Evolutionary conservation across 345 rosid genomes (phyloP).

Genomic region (Hibiscus syriacus): DNA sequence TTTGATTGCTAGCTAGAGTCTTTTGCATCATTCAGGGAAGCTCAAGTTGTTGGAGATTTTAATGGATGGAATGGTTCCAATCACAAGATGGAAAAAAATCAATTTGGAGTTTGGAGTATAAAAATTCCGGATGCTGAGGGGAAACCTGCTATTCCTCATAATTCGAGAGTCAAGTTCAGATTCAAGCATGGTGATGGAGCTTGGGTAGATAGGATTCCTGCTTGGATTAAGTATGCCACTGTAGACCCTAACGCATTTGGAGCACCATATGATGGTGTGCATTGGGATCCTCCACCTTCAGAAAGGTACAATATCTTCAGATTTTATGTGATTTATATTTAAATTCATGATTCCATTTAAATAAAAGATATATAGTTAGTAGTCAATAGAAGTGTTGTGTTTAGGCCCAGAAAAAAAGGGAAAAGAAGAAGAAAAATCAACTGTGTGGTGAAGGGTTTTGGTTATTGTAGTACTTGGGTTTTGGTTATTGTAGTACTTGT

Average conservation of each 20-base stretch:
- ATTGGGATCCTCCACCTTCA: constrained; percentile 64
- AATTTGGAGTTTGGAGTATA: constrained; percentile 74
- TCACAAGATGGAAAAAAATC: constrained; percentile 64
- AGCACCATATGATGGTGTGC: constrained; percentile 72
- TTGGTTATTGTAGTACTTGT: too few species aligned
- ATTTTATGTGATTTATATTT: not conserved
- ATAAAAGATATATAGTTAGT: not conserved
- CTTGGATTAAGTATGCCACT: constrained; percentile 70
- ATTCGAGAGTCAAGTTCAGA: constrained; percentile 61
- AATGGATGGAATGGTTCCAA: constrained; percentile 76
- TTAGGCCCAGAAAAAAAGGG: not conserved
- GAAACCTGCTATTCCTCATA: constrained; percentile 57
- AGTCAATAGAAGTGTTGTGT: not conserved
- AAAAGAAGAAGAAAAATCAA: not conserved
- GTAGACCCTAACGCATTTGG: constrained; percentile 51
- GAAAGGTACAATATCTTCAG: constrained; percentile 39
- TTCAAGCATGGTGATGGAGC: constrained; percentile 54
- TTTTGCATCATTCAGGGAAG: constrained; percentile 45
- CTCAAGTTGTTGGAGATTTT: constrained; percentile 66
- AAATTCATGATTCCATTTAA: not conserved
- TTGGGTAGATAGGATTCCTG: constrained; percentile 69
- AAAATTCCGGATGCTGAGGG: constrained; percentile 49
- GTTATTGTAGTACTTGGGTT: not conserved
- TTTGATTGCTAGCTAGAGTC: constrained; percentile 11
- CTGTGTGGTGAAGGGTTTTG: not conserved